phyloP scores from a whole-genome alignment of 2,329 filamentous ascomycete genomes.

The Aspergillus brasiliensis region DNA sequence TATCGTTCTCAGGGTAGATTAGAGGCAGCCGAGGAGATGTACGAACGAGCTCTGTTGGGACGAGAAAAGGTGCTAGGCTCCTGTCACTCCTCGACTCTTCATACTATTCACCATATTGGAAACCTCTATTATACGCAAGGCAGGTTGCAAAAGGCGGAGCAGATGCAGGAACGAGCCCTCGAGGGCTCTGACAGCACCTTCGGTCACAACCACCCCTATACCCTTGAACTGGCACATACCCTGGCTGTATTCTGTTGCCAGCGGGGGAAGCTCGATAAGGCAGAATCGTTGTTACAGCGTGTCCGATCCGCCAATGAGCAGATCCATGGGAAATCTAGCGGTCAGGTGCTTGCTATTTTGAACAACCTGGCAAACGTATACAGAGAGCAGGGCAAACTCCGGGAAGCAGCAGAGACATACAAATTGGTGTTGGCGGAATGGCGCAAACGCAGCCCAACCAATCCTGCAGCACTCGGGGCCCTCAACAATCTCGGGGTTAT shows the following conservation, averaged over 20 bases:
- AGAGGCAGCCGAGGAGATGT: slow-evolving; percentile 26
- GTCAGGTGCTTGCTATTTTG: not conserved
- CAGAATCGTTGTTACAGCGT: not conserved
- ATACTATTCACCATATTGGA: not conserved
- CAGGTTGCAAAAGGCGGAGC: not conserved
- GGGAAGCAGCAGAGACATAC: not conserved
- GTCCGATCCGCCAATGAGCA: not conserved
- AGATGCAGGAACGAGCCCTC: slow-evolving; percentile 17
- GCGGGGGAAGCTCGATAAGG: not conserved
- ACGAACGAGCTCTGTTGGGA: slow-evolving; percentile 23
- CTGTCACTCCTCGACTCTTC: not conserved
- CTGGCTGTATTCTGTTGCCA: not conserved
- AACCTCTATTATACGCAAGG: not conserved
- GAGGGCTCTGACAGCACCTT: not conserved
- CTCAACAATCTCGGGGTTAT: not conserved
- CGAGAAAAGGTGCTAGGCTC: slow-evolving; percentile 17
- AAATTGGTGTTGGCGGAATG: not conserved
- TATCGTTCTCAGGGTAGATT: slow-evolving; percentile 26
- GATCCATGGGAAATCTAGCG: not conserved
- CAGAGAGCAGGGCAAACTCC: not conserved
- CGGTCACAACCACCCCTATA: not conserved
- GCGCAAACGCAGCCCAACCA: not conserved
- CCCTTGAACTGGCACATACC: not conserved
- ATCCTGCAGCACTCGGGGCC: not conserved
- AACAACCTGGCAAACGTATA: not conserved